phyloP scores from a whole-genome alignment of 805 yeast species.

The Helenozyma rhizophorensis region DNA sequence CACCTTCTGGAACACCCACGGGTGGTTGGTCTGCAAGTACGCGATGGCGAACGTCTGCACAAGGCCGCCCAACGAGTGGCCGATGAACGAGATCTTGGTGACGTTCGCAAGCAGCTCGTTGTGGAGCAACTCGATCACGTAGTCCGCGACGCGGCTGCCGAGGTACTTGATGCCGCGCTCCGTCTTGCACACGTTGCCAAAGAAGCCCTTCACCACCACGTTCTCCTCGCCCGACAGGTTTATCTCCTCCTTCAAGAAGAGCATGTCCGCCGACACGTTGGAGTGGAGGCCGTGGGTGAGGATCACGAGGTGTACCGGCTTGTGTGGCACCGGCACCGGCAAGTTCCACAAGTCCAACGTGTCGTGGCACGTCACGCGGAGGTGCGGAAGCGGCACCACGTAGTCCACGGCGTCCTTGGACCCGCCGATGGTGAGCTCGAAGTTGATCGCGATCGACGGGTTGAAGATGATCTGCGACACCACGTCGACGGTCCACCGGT shows the following conservation, averaged over 20 bases:
- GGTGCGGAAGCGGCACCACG: conserved; percentile 18
- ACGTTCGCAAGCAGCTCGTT: conserved; percentile 40
- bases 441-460: conserved; percentile 62
- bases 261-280: conserved; percentile 85
- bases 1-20: conserved; percentile 61
- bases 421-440: conserved; percentile 54
- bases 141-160: conserved; percentile 79
- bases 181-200: conserved; percentile 82
- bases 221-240: conserved; percentile 56
- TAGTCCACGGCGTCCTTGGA: conserved; percentile 35
- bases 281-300: conserved; percentile 92
- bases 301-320: conserved; percentile 78
- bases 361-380: conserved; percentile 50
- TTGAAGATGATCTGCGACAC: conserved; percentile 76
- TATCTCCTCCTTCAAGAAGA: conserved; percentile 76
- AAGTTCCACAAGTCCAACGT: conserved; percentile 73
- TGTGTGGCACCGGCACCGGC: conserved; percentile 44
- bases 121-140: conserved; percentile 52
- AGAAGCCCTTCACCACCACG: conserved; percentile 75
- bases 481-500: conserved; percentile 78
- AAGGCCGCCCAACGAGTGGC: conserved; percentile 92
- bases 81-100: conserved; percentile 73
- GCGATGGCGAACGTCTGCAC: conserved; percentile 90
- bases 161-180: conserved; percentile 82
- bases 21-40: conserved; percentile 62